Base-by-base conservation (phyloP, 2,329 filamentous ascomycete species). In the Ceratocystis papillata region DNA sequence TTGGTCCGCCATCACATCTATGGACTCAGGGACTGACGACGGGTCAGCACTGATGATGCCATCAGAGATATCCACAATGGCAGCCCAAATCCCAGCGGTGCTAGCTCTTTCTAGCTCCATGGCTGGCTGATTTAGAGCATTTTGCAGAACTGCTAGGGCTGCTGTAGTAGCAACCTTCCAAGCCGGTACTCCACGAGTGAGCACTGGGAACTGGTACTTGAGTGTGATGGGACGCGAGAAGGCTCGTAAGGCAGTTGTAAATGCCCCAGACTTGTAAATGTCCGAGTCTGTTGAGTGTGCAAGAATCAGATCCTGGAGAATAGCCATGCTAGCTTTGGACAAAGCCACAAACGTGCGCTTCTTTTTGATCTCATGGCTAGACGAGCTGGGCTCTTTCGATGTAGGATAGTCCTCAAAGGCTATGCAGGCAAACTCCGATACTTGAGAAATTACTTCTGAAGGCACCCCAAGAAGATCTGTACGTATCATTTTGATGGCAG, bases 291-390 rank as follows among this genome's bases (percentile, higher is more conserved):
- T 74, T 0, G 84, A 81, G 69, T 89, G 85, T 17, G 78, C 76
- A 3, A 84, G 75, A 2, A 87, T 77, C 1, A 90, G 76, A 0
- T 76, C 77, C 69, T 88, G 80, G 1, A 95, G 75, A 59, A 90
- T 82, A 1, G 80, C 77, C 81, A 96, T 94, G 67, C 87, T 85
- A 22, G 84, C 83, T 74, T 94, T 96, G 0, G 92, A 90, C 72
- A 97, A 83, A 44, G 94, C 93, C 65, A 99, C 85, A 72, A 91
- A 97, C 0, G 90, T 96, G 5, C 90, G 88, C 22, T 37, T 59
- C 55, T 59, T 59, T 4, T 33, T 59, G 5, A n/a, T 59, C 28
- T 15, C 6, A 66, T 84, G 84, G 67, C 77, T 72, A 68, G 69
- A 72, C 15, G 73, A 75, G 37, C 75, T 71, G 0, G 78, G 75